Evolutionary conservation across 148 eudicot genomes (phyloP).

Genomic region (Persicaria maculosa): DNA sequence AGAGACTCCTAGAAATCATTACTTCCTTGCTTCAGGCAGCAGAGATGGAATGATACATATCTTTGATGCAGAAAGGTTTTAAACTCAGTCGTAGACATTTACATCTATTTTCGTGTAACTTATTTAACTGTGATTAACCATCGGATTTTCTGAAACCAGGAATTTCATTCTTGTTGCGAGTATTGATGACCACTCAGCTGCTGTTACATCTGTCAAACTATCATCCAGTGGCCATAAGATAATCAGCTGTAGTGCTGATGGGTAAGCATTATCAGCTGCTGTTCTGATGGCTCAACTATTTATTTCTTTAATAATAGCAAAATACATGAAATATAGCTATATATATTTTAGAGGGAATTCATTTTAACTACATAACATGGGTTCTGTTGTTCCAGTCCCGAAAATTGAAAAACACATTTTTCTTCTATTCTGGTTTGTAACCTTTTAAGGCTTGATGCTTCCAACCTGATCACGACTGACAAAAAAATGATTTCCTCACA

Average conservation of each 20-base stretch:
- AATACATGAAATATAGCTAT: background rate
- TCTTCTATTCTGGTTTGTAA: too few species aligned
- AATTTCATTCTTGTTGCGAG: constrained; percentile 37
- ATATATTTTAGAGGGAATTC: too few species aligned
- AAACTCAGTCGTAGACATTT: background rate
- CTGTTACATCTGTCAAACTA: constrained; percentile 34
- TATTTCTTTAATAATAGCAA: background rate
- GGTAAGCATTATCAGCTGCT: constrained; percentile 21
- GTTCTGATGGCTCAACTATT: background rate
- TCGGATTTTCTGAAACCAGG: constrained; percentile 19
- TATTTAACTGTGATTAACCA: background rate
- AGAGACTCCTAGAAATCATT: constrained; percentile 17
- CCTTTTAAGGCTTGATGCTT: background rate
- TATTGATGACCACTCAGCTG: constrained; percentile 36
- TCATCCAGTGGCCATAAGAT: constrained; percentile 27
- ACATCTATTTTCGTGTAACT: background rate
- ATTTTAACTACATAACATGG: too few species aligned
- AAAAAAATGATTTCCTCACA: constrained; percentile 11
- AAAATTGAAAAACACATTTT: too few species aligned
- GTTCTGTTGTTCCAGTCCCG: too few species aligned
- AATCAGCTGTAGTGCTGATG: constrained; percentile 36
- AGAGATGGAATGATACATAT: constrained; percentile 35
- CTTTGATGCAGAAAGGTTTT: constrained; percentile 41
- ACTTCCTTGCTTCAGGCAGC: constrained; percentile 42
- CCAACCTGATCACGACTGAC: background rate